Conservation (phyloP, 1,284 basidiomycete genomes). For the Meira miltonrushii region DNA sequence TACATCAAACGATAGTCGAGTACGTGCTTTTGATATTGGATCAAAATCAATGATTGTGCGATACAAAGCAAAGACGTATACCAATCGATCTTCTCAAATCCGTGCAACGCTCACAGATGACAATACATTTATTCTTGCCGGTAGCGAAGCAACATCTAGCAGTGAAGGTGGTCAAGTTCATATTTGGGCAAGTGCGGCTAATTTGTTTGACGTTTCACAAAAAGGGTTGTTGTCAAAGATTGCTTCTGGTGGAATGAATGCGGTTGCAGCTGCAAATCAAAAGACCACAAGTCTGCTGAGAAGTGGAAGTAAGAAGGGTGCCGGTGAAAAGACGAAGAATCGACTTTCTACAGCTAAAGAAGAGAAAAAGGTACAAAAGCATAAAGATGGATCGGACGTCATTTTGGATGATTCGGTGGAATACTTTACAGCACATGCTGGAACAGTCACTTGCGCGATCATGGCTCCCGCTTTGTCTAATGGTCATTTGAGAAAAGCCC, state of each 20-base stretch:
- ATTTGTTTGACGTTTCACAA: not conserved
- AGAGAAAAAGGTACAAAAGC: no score
- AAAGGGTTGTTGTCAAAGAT: not conserved
- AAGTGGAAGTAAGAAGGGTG: not conserved
- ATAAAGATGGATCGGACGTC: not conserved
- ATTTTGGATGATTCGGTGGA: slow-evolving; percentile 13
- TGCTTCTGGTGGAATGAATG: not conserved
- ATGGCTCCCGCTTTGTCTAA: slow-evolving; percentile 28
- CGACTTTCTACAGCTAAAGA: no score
- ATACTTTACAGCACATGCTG: slow-evolving; percentile 25
- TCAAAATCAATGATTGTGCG: slow-evolving; percentile 35
- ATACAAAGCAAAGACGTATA: slow-evolving; percentile 30
- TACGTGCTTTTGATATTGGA: slow-evolving; percentile 49
- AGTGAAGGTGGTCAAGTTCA: slow-evolving; percentile 21
- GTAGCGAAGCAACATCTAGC: slow-evolving; percentile 46
- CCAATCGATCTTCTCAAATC: slow-evolving; percentile 47
- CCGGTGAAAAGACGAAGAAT: not conserved
- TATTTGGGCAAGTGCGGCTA: slow-evolving; percentile 34
- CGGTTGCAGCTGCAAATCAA: slow-evolving; percentile 15
- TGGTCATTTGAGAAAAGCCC: slow-evolving; percentile 15
- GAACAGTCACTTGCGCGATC: slow-evolving; percentile 31
- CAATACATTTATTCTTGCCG: slow-evolving; percentile 47
- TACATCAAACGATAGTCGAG: slow-evolving; percentile 53
- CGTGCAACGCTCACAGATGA: slow-evolving; percentile 48
- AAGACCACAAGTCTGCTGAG: no score